These are phyloP conservation scores for Candida sp. DNA, from an alignment of 1,139 yeast genomes.

Conservation along the genomic window DNA sequence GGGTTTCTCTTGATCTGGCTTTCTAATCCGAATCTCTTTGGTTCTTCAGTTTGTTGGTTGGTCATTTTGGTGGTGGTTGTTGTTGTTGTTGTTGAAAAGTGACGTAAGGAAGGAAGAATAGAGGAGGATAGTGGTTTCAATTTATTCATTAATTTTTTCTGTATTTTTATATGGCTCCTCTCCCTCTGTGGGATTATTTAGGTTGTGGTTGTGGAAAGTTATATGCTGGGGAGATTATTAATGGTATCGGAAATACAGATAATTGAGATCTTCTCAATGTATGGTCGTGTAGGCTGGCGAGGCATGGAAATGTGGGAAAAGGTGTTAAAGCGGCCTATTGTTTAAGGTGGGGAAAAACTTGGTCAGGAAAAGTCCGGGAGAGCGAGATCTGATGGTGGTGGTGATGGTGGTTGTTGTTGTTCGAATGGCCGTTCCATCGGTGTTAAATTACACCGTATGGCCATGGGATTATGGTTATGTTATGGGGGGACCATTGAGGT, in stretches of 20 bases:
- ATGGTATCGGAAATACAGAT: neutral
- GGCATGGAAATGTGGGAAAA: neutral
- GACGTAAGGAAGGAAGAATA: neutral
- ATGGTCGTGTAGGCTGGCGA: too few species aligned
- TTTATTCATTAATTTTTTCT: neutral
- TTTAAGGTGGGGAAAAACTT: conserved; percentile 1
- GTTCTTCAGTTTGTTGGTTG: conserved; percentile 7
- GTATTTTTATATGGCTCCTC: neutral
- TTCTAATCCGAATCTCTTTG: conserved; percentile 18
- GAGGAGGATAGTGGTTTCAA: neutral
- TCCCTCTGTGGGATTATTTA: too few species aligned
- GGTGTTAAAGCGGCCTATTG: neutral
- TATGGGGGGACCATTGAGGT: neutral
- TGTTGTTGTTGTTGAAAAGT: neutral
- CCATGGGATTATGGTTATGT: neutral
- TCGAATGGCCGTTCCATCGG: neutral
- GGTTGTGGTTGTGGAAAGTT: too few species aligned
- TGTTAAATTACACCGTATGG: neutral
- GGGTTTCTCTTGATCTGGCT: conserved; percentile 21
- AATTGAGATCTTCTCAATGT: neutral
- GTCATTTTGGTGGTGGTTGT: conserved; percentile 5
- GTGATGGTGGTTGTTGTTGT: too few species aligned
- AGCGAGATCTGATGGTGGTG: neutral
- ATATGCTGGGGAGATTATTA: neutral
- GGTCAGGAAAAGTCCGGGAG: neutral